A percentile compares a stretch with the other conserved stretches of the same genome.
These are phyloP conservation scores for Melampsora americana DNA, from an alignment of 1,284 basidiomycete species.

Conservation along the genomic window DNA sequence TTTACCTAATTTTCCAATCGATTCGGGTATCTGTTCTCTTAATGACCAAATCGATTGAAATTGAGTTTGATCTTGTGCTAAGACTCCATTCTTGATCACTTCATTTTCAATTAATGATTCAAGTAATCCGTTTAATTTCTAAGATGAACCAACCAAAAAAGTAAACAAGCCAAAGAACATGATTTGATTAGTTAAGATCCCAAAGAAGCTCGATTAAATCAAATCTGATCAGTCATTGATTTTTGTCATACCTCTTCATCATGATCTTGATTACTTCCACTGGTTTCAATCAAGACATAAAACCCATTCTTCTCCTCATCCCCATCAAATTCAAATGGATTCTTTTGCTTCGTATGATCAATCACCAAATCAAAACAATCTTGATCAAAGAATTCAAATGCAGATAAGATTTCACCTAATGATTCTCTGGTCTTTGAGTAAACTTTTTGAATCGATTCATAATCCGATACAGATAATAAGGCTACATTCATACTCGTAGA, in stretches of 20 bases:
- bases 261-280: constrained; percentile 86
- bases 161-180: too few species aligned
- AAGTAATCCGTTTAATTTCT: constrained; percentile 84
- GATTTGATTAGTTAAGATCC: constrained; percentile 17
- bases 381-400: constrained; percentile 94
- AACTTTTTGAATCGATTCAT: constrained; percentile 60
- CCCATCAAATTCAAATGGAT: constrained; percentile 57
- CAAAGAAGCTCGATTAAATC: too few species aligned
- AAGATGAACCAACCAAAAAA: constrained; percentile 31
- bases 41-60: constrained; percentile 86
- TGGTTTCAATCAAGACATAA: constrained; percentile 90
- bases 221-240: constrained; percentile 23
- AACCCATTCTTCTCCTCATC: constrained; percentile 66
- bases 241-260: constrained; percentile 74
- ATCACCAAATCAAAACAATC: constrained; percentile 77
- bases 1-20: constrained; percentile 87
- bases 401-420: constrained; percentile 91
- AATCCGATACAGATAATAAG: constrained; percentile 61
- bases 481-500: constrained; percentile 64
- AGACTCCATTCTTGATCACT: constrained; percentile 79
- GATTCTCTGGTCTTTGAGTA: constrained; percentile 63
- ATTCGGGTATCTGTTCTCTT: constrained; percentile 91
- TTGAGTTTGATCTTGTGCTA: constrained; percentile 88
- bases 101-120: constrained; percentile 75
- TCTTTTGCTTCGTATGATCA: constrained; percentile 62